phyloP scores from a whole-genome alignment of 1,284 basidiomycete species.

The Boletellus sp. region DNA sequence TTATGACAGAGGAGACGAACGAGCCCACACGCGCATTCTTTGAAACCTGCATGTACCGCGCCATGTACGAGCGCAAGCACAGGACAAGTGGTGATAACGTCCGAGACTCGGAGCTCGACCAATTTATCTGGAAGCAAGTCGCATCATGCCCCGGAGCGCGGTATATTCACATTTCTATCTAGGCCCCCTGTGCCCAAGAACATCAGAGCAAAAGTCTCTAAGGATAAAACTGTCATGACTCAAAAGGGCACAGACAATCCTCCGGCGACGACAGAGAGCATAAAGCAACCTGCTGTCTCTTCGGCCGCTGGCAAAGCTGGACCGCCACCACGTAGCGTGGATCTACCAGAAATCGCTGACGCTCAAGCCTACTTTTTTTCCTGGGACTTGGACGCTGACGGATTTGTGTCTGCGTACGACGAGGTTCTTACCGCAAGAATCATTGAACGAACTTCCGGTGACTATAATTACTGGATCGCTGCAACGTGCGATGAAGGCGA shows the following conservation, averaged over 20 bases:
- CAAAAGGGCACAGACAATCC: conserved; percentile 15
- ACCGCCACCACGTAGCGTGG: conserved; percentile 9
- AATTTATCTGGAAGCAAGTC: conserved; percentile 75
- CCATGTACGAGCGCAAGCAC: conserved; percentile 92
- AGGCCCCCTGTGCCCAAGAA: conserved; percentile 38
- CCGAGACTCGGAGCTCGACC: conserved; percentile 64
- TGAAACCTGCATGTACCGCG: conserved; percentile 90
- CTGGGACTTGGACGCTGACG: conserved; percentile 70
- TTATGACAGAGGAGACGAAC: conserved; percentile 71
- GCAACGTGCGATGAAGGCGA: conserved; percentile 50
- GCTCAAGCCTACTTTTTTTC: conserved; percentile 58
- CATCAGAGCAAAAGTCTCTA: conserved; percentile 22
- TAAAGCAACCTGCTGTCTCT: conserved; percentile 9
- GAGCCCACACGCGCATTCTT: conserved; percentile 84
- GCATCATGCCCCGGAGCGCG: not conserved
- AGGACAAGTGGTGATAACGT: conserved; percentile 68
- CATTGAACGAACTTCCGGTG: conserved; percentile 45
- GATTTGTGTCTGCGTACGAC: conserved; percentile 63
- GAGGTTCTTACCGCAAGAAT: conserved; percentile 73
- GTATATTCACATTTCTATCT: conserved; percentile 23
- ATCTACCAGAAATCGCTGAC: conserved; percentile 37
- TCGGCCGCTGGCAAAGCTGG: conserved; percentile 12
- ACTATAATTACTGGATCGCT: conserved; percentile 64
- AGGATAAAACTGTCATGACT: conserved; percentile 18
- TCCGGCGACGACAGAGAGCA: conserved; percentile 1